Conservation (phyloP, 139 green algal species). For the Raphidocelis subcapitata region DNA sequence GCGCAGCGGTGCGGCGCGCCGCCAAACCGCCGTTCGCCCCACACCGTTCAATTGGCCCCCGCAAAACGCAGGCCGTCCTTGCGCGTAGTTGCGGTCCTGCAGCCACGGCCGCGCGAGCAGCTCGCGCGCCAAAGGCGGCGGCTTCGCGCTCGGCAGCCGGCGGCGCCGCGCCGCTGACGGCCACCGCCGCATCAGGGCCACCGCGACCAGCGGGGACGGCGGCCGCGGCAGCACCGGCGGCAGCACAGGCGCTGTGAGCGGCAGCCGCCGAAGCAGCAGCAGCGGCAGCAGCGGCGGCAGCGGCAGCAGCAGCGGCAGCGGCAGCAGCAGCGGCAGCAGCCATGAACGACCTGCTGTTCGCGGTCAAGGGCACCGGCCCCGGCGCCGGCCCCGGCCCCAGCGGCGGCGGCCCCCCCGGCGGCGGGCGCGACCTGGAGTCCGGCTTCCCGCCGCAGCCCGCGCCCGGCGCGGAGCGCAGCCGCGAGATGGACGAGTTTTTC, state of each 20-base stretch:
- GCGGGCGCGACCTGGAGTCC: constrained; percentile 37
- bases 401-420: constrained; percentile 10
- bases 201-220: no score
- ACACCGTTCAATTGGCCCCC: no score
- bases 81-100: no score
- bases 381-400: background rate
- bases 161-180: no score
- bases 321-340: constrained; percentile 2
- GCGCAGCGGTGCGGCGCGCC: no score
- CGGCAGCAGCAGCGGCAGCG: background rate
- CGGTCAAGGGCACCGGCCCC: constrained; percentile 45
- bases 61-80: no score
- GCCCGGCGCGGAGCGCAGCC: constrained; percentile 18
- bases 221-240: no score
- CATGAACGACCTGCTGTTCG: constrained; percentile 68
- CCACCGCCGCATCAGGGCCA: no score
- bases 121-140: no score
- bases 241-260: background rate
- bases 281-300: background rate
- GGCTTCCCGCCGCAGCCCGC: constrained; percentile 20
- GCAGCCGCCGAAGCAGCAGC: background rate
- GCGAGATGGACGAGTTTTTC: constrained; percentile 78
- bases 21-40: no score
- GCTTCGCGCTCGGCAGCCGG: no score
- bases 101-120: no score